These are phyloP conservation scores for Datisca glomerata DNA, from an alignment of 306 rosid genomes.

Conservation along the genomic window DNA sequence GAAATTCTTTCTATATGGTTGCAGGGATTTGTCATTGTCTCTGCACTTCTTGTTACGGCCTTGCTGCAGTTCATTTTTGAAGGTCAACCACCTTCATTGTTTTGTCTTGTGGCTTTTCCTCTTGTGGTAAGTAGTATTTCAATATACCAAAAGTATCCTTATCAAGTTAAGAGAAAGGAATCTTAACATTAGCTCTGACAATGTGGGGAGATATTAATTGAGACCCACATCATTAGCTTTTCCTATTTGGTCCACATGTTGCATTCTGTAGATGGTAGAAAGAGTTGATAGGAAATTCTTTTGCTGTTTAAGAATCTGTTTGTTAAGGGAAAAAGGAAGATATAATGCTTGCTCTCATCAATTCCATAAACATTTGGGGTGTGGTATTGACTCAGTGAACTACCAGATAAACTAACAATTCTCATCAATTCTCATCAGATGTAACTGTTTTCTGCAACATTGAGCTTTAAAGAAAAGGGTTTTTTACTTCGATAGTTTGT, in stretches of 20 bases:
- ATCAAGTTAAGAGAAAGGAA: conserved; percentile 59
- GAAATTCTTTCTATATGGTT: conserved; percentile 14
- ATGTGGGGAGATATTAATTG: conserved; percentile 13
- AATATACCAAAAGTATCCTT: conserved; percentile 78
- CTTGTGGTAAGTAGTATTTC: conserved; percentile 76
- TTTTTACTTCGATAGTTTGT: too few relatives aligned
- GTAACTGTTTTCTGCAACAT: too few relatives aligned
- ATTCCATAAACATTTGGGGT: background rate
- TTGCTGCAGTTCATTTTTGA: conserved; percentile 85
- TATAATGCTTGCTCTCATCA: background rate
- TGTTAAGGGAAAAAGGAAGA: background rate
- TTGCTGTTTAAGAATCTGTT: too few relatives aligned
- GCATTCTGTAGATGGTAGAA: conserved; percentile 26
- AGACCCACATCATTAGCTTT: conserved; percentile 5
- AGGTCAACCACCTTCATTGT: conserved; percentile 84
- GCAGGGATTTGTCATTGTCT: conserved; percentile 98
- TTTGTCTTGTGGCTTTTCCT: conserved; percentile 83
- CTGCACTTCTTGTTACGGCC: conserved; percentile 87
- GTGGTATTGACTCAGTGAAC: too few relatives aligned
- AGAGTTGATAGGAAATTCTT: background rate
- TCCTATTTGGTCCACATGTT: conserved; percentile 10
- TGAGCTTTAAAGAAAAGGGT: too few relatives aligned
- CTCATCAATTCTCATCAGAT: too few relatives aligned
- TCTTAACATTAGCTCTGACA: conserved; percentile 14
- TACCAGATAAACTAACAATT: too few relatives aligned